Percentiles rank a stretch among this genome's conserved stretches.
These are phyloP conservation scores for Saccharum officinarum DNA, from an alignment of 176 grass and related monocot genomes.

Conservation along the genomic window DNA sequence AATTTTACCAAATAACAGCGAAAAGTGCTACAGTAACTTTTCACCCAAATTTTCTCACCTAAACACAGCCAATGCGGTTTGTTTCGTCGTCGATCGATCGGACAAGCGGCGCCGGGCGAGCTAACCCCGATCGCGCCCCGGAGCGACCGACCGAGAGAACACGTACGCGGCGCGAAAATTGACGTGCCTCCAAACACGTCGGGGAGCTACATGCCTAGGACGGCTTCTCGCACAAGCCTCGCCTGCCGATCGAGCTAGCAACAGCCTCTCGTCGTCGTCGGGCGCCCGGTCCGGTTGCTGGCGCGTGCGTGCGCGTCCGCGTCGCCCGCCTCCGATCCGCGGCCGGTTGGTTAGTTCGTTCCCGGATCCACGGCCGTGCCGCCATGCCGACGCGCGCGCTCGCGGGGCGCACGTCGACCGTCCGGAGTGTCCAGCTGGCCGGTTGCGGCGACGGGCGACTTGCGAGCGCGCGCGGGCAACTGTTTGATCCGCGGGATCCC, in stretches of 20 bases:
- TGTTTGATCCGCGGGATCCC: slow-evolving; percentile 11
- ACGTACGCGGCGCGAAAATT: neutral
- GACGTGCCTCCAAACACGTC: slow-evolving; percentile 15
- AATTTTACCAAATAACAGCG: no score
- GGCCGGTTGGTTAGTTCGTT: no score
- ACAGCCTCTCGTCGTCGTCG: neutral
- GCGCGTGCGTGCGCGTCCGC: no score
- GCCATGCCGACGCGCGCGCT: neutral
- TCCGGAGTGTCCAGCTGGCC: neutral
- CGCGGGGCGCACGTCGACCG: neutral
- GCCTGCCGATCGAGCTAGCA: no score
- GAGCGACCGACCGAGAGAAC: no score
- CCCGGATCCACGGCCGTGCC: neutral
- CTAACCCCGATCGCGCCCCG: neutral
- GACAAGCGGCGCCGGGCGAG: neutral
- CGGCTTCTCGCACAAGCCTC: neutral
- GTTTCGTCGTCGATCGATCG: no score
- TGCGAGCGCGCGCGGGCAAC: neutral
- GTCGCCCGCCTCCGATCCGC: no score
- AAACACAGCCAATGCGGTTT: no score
- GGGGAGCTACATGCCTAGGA: neutral
- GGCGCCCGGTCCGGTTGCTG: no score
- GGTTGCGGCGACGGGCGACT: neutral
- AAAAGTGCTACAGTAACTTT: no score
- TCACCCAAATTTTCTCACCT: no score